A percentile compares a stretch with the other conserved stretches of the same genome.
phyloP scores from a whole-genome alignment of 768 basidiomycete genomes.

The Auriscalpium orientale region DNA sequence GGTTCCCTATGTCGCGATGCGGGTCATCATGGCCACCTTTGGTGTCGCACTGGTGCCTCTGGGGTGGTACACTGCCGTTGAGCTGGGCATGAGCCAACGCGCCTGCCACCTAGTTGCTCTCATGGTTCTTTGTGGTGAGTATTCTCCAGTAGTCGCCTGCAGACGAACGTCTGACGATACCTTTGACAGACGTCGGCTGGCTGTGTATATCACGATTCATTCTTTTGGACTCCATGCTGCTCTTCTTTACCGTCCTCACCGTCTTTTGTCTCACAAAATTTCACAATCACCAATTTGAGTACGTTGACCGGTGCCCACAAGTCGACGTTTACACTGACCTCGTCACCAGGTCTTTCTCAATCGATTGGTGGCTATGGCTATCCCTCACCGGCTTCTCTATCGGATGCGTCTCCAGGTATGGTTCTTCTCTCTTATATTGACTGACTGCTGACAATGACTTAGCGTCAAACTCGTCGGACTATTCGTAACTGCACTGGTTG shows the following conservation, averaged over 20 bases:
- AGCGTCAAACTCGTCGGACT: slow-evolving; percentile 96
- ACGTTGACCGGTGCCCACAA: slow-evolving; percentile 24
- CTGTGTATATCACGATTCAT: slow-evolving; percentile 95
- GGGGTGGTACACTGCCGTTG: slow-evolving; percentile 94
- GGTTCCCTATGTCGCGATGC: slow-evolving; percentile 92
- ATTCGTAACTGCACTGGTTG: slow-evolving; percentile 91
- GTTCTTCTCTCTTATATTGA: background rate
- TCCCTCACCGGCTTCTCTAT: slow-evolving; percentile 87
- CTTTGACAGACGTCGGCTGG: slow-evolving; percentile 84
- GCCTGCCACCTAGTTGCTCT: slow-evolving; percentile 88
- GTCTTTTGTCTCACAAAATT: slow-evolving; percentile 94
- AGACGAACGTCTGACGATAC: background rate
- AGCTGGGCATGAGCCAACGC: slow-evolving; percentile 85
- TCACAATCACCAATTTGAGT: slow-evolving; percentile 95
- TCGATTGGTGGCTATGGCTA: slow-evolving; percentile 98
- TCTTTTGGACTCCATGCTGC: slow-evolving; percentile 95
- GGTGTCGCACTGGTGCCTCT: slow-evolving; percentile 95
- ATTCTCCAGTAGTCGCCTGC: background rate
- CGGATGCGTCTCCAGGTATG: slow-evolving; percentile 86
- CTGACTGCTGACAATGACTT: background rate
- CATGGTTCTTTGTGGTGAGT: slow-evolving; percentile 85
- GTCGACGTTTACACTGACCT: background rate
- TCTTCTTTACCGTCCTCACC: slow-evolving; percentile 97
- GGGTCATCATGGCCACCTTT: slow-evolving; percentile 89
- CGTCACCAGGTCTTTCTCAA: slow-evolving; percentile 68